Conservation (phyloP, 75 land plant genomes). For the Sequoia sempervirens region DNA sequence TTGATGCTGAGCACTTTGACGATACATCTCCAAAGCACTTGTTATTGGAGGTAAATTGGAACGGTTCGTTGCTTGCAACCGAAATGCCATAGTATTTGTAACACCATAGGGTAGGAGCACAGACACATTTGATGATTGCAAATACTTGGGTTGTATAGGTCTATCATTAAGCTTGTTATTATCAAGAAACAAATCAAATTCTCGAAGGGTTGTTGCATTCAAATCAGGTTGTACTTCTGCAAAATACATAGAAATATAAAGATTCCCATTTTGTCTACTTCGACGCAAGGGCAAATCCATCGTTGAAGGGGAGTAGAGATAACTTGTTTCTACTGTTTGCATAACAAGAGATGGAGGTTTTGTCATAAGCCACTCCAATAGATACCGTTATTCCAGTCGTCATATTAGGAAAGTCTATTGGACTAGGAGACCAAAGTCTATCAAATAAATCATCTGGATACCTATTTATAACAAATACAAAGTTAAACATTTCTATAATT, state of each 20-base stretch:
- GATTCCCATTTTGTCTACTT: background rate
- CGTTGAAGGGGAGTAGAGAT: background rate
- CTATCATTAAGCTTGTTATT: background rate
- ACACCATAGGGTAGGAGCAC: background rate
- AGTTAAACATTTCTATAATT: background rate
- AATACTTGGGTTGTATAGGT: background rate
- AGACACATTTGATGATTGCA: background rate
- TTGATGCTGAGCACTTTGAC: no score
- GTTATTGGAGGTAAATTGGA: background rate
- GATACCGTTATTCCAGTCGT: background rate
- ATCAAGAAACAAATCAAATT: background rate
- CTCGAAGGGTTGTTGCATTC: background rate
- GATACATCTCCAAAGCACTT: background rate
- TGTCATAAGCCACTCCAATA: background rate
- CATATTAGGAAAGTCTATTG: background rate
- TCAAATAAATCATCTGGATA: conserved; percentile 21
- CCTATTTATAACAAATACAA: background rate
- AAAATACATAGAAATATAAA: conserved; percentile 3
- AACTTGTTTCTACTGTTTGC: background rate
- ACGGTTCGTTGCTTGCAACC: background rate
- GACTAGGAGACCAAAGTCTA: conserved; percentile 8
- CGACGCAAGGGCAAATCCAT: background rate
- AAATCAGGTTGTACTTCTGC: background rate
- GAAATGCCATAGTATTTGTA: background rate
- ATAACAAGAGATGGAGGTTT: conserved; percentile 13